Evolutionary conservation across 73 alveolate species (phyloP).

Genomic region (Paramecium sonneborni): DNA sequence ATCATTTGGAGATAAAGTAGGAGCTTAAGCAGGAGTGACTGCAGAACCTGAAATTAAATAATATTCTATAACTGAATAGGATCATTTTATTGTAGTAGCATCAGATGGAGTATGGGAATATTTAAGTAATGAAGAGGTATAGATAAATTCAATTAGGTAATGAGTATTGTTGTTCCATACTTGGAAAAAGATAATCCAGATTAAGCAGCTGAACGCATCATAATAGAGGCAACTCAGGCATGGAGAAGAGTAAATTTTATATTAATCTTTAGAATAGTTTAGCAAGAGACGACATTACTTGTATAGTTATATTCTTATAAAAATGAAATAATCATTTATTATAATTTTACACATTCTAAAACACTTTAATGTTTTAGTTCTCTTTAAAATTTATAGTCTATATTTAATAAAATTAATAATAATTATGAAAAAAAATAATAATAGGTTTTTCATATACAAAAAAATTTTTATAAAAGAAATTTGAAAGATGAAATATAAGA

Average conservation of each 20-base stretch:
- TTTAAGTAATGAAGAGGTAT: constrained; percentile 78
- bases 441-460: no score
- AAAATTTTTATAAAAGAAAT: not conserved
- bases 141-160: not conserved
- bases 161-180: constrained; percentile 36
- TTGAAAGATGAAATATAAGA: not conserved
- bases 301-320: constrained; percentile 62
- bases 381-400: no score
- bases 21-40: constrained; percentile 89
- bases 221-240: not conserved
- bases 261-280: constrained; percentile 16
- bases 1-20: constrained; percentile 93
- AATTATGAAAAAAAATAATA: not conserved
- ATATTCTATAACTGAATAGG: not conserved
- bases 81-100: constrained; percentile 64
- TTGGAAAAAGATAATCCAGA: constrained; percentile 43
- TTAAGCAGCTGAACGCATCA: not conserved
- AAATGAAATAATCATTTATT: not conserved
- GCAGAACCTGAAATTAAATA: constrained; percentile 64
- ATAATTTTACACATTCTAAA: not conserved
- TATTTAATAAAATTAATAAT: no score
- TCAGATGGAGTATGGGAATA: constrained; percentile 94
- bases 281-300: constrained; percentile 66
- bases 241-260: constrained; percentile 45
- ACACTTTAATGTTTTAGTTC: not conserved